These are phyloP conservation scores for Colletotrichum sp. DNA, from an alignment of 2,329 filamentous ascomycete species.

Conservation along the genomic window DNA sequence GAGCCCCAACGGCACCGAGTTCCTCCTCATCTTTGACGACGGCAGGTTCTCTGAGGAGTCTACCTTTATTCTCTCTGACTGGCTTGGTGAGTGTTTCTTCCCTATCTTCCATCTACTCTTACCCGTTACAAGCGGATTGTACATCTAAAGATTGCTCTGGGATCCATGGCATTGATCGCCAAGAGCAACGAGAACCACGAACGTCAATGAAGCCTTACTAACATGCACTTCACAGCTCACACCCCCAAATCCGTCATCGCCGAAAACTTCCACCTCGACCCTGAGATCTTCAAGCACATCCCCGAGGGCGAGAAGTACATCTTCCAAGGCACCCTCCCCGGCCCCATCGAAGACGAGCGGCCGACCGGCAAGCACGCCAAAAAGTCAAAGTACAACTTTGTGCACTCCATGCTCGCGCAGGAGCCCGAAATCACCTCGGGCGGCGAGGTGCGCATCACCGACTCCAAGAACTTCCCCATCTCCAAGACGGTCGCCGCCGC, in stretches of 20 bases:
- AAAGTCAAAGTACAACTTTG: slow-evolving; percentile 72
- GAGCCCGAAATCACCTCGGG: slow-evolving; percentile 69
- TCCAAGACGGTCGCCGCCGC: slow-evolving; percentile 77
- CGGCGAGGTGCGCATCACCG: slow-evolving; percentile 75
- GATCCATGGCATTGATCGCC: background rate
- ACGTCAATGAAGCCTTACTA: background rate
- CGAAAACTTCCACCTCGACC: slow-evolving; percentile 77
- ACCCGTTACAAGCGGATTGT: background rate
- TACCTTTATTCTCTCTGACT: slow-evolving; percentile 77
- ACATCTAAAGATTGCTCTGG: background rate
- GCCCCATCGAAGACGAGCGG: slow-evolving; percentile 68
- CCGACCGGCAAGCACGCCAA: slow-evolving; percentile 67
- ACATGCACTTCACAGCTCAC: slow-evolving; percentile 50
- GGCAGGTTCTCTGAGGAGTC: slow-evolving; percentile 63
- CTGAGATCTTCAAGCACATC: slow-evolving; percentile 72
- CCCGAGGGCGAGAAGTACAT: slow-evolving; percentile 77
- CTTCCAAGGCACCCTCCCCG: slow-evolving; percentile 72
- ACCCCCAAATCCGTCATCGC: slow-evolving; percentile 74
- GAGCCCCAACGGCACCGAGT: slow-evolving; percentile 32
- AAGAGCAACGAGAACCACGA: too few species aligned
- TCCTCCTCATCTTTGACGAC: slow-evolving; percentile 52
- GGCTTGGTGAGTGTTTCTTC: slow-evolving; percentile 58
- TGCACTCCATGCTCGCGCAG: slow-evolving; percentile 74
- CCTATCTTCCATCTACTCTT: too few species aligned
- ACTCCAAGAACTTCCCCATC: slow-evolving; percentile 77